Conservation (phyloP, 495 filamentous ascomycete genomes). For the Penicillium silybi region DNA sequence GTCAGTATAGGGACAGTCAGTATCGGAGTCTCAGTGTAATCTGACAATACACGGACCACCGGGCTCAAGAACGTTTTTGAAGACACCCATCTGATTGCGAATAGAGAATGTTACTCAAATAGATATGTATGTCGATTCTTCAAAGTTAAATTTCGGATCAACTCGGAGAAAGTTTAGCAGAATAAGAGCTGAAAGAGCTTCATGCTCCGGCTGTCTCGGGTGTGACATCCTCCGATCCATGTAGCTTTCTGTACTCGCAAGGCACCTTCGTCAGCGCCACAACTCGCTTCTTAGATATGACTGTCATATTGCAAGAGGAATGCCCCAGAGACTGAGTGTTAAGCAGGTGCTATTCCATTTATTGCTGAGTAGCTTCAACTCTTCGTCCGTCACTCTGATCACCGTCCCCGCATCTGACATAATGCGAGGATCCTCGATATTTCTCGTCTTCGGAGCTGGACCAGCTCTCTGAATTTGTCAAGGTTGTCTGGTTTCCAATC, state of each 20-base stretch:
- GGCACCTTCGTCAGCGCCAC: background rate
- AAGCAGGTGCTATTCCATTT: background rate
- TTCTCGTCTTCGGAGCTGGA: background rate
- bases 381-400: background rate
- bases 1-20: too few relatives aligned
- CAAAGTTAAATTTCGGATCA: too few relatives aligned
- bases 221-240: background rate
- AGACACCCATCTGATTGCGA: conserved; percentile 12
- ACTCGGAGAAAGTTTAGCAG: background rate
- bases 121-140: too few relatives aligned
- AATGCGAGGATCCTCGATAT: background rate
- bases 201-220: background rate
- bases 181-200: background rate
- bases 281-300: background rate
- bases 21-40: background rate
- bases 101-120: background rate
- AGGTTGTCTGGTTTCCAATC: too few relatives aligned
- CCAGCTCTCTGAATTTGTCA: background rate
- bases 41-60: conserved; percentile 15
- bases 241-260: background rate
- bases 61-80: conserved; percentile 22
- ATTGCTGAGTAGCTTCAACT: background rate
- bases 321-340: background rate
- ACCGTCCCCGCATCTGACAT: background rate
- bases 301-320: background rate